phyloP scores from a whole-genome alignment of 2,329 filamentous ascomycete species.

The Remersonia thermophila region DNA sequence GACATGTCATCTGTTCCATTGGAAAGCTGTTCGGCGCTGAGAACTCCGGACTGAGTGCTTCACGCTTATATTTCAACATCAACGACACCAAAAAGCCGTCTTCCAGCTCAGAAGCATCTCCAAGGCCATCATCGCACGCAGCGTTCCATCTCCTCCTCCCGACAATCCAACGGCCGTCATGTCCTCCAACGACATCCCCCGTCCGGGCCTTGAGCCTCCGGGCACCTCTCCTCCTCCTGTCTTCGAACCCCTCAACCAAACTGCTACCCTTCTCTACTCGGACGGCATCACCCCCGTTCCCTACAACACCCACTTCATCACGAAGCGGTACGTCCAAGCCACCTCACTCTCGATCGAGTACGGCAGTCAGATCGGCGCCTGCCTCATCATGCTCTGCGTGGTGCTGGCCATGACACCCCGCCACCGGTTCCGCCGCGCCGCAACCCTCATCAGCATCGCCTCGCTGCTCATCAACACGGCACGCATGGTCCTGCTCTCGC shows the following conservation, averaged over 20 bases:
- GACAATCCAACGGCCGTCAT: conserved; percentile 1
- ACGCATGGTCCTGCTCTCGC: conserved; percentile 43
- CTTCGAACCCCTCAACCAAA: conserved; percentile 27
- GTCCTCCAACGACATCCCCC: conserved; percentile 1
- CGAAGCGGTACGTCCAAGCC: conserved; percentile 13
- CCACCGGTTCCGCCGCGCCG: conserved; percentile 49
- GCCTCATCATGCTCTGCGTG: conserved; percentile 50
- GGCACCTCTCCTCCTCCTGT: too few relatives aligned
- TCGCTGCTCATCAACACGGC: conserved; percentile 49
- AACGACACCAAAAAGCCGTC: too few relatives aligned
- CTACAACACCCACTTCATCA: conserved; percentile 24
- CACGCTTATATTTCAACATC: too few relatives aligned
- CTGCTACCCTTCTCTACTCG: conserved; percentile 23
- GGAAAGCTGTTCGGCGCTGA: too few relatives aligned
- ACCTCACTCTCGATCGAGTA: conserved; percentile 35
- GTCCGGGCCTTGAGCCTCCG: background rate
- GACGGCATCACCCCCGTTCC: conserved; percentile 23
- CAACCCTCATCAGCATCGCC: conserved; percentile 53
- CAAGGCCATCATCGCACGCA: background rate
- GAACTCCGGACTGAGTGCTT: too few relatives aligned
- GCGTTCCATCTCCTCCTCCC: background rate
- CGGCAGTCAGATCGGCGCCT: conserved; percentile 57
- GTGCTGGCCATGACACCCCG: conserved; percentile 54
- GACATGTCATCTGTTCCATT: too few relatives aligned
- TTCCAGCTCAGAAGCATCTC: too few relatives aligned